A percentile compares a stretch with the other conserved stretches of the same genome.
Conservation (phyloP, 768 basidiomycete genomes). For the Hypholoma fasciculare region DNA sequence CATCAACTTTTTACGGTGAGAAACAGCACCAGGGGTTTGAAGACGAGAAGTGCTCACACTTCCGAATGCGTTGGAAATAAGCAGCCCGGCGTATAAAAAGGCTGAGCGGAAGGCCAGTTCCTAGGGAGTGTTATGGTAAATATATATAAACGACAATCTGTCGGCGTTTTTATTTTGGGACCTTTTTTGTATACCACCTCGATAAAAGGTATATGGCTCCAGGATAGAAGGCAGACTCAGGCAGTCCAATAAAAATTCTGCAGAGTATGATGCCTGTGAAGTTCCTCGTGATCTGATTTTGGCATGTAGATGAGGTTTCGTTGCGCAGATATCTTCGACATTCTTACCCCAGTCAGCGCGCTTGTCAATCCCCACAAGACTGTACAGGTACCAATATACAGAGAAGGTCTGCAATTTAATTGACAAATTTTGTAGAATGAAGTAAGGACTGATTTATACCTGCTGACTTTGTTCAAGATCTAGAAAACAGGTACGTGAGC, state of each 20-base stretch:
- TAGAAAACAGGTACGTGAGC: slow-evolving; percentile 15
- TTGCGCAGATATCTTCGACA: neutral
- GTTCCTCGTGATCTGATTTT: slow-evolving; percentile 47
- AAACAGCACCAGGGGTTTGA: neutral
- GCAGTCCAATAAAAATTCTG: slow-evolving; percentile 62
- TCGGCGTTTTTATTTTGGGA: slow-evolving; percentile 2
- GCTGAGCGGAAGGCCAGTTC: slow-evolving; percentile 68
- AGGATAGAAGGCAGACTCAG: slow-evolving; percentile 70
- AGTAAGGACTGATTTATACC: slow-evolving; percentile 30
- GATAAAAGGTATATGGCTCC: slow-evolving; percentile 49
- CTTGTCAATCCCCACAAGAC: slow-evolving; percentile 65
- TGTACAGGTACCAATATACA: slow-evolving; percentile 62
- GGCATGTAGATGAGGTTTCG: neutral
- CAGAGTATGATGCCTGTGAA: slow-evolving; percentile 56
- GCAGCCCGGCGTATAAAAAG: slow-evolving; percentile 56
- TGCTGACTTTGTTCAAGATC: slow-evolving; percentile 55
- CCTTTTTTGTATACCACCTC: slow-evolving; percentile 61
- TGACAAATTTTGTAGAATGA: neutral
- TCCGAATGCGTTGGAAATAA: slow-evolving; percentile 70
- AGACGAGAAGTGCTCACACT: slow-evolving; percentile 37
- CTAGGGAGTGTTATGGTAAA: slow-evolving; percentile 25
- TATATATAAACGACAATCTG: neutral
- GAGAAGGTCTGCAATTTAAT: slow-evolving; percentile 48
- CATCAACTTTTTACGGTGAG: slow-evolving; percentile 44
- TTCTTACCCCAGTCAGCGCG: slow-evolving; percentile 56